Evolutionary conservation across 2,329 filamentous ascomycete species (phyloP).

Genomic region (Taxawa tesnikishii): DNA sequence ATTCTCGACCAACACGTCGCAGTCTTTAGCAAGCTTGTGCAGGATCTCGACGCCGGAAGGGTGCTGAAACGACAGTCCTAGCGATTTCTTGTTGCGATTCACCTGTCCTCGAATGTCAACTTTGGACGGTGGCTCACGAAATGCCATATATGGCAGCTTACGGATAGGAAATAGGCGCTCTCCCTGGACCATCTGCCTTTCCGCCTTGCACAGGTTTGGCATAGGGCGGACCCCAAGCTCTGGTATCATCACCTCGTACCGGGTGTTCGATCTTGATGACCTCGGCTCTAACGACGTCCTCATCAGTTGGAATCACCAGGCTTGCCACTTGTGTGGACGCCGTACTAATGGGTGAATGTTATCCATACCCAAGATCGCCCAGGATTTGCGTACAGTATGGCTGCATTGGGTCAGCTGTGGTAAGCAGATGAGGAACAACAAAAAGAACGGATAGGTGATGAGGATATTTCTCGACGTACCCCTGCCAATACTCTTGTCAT

Average conservation of each 20-base stretch:
- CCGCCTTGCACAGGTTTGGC: constrained; percentile 57
- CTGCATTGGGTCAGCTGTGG: constrained; percentile 31
- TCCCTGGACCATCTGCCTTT: constrained; percentile 58
- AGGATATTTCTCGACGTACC: too few species aligned
- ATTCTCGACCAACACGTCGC: constrained; percentile 92
- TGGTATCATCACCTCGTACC: constrained; percentile 77
- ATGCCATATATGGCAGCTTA: constrained; percentile 28
- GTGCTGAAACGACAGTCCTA: constrained; percentile 84
- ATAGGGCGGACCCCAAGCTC: constrained; percentile 94
- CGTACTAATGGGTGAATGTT: constrained; percentile 19
- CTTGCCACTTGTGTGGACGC: constrained; percentile 1
- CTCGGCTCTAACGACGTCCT: constrained; percentile 54
- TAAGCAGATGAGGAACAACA: background rate
- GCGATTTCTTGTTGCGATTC: constrained; percentile 93
- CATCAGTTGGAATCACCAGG: background rate
- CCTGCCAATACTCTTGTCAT: constrained; percentile 95
- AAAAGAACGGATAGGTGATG: too few species aligned
- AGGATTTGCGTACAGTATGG: constrained; percentile 96
- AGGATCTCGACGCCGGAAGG: constrained; percentile 73
- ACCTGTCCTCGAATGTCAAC: constrained; percentile 50
- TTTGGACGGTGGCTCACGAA: background rate
- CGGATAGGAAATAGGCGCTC: constrained; percentile 86
- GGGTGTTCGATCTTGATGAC: constrained; percentile 98
- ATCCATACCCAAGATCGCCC: constrained; percentile 77
- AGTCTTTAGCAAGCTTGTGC: constrained; percentile 70